Evolutionary conservation across 73 alveolate genomes (phyloP), one percentile per base, ranked within the genome.

Genomic region (Tetrahymena malaccensis): DNA sequence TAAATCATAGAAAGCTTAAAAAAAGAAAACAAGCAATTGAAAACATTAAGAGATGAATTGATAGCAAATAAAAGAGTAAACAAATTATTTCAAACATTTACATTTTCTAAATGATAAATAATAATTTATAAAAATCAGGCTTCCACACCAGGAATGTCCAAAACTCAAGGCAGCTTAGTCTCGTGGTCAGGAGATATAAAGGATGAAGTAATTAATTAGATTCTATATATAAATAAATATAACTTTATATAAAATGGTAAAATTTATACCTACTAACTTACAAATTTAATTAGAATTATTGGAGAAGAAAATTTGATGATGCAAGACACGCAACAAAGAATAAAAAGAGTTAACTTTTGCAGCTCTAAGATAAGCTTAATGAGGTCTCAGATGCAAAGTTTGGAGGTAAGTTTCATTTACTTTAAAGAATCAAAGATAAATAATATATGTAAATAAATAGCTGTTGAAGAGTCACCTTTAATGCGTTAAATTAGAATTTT

Each of bases 401-500:
- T 89, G 97, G 97, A n/a, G 89, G 89, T 70, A 70, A 70, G 83
- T 50, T 50, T 50, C 37, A 70, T 31, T 9, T 70, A 19, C 9
- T 70, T 31, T n/a, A 9, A n/a, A 16, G 43, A 35, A 22, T 22
- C 85, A 22, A 10, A 9, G 16, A 56, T 56, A 22, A 56, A 56
- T 1, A 56, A 56, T 27, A 8, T 25, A 31, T 70, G 25, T 70
- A 1, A 70, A 70, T 31, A 19, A 70, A n/a, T 70, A 34, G 95
- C 94, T 6, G 95, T 94, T 37, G 99, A 98, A 33, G 99, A 98
- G 93, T 95, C 98, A 19, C 99, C 99, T 16, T 97, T 97, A 93
- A 97, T 97, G 99, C 96, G 99, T 55, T 97, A 98, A 31, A 98
- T 98, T 85, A 94, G 99, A 85, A 97, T 98, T 96, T 97, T 98